These are phyloP conservation scores for Trichoderma sp. DNA, from an alignment of 2,329 filamentous ascomycete genomes.

Conservation along the genomic window DNA sequence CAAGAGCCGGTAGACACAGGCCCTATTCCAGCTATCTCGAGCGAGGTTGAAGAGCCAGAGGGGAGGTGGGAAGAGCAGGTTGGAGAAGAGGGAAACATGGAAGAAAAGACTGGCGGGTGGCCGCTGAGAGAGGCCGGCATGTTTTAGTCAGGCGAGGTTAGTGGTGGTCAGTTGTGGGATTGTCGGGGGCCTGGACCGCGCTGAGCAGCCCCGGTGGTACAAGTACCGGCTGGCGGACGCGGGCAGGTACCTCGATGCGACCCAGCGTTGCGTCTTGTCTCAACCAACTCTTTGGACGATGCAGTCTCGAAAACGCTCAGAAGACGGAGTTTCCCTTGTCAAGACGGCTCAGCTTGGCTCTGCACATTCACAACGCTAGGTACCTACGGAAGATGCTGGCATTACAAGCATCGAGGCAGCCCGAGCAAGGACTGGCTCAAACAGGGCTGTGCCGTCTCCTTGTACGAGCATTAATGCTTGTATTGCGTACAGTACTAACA, in stretches of 20 bases:
- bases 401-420: neutral
- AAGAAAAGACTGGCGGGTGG: constrained; percentile 28
- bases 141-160: constrained; percentile 29
- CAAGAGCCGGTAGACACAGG: constrained; percentile 26
- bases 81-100: constrained; percentile 23
- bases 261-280: neutral
- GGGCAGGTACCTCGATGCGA: neutral
- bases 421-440: neutral
- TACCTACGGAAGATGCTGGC: neutral
- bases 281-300: neutral
- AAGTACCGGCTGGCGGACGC: neutral
- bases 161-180: constrained; percentile 9
- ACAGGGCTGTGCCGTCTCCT: neutral
- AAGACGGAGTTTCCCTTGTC: neutral
- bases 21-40: constrained; percentile 27
- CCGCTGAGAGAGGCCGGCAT: constrained; percentile 33
- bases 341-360: neutral
- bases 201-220: constrained; percentile 2
- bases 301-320: neutral
- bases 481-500: neutral
- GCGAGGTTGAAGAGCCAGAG: constrained; percentile 11
- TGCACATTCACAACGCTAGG: neutral
- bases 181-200: constrained; percentile 18
- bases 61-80: constrained; percentile 29
- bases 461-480: neutral